phyloP scores from a whole-genome alignment of 371 early-diverging fungal species.

The Lichtheimia corymbifera region DNA sequence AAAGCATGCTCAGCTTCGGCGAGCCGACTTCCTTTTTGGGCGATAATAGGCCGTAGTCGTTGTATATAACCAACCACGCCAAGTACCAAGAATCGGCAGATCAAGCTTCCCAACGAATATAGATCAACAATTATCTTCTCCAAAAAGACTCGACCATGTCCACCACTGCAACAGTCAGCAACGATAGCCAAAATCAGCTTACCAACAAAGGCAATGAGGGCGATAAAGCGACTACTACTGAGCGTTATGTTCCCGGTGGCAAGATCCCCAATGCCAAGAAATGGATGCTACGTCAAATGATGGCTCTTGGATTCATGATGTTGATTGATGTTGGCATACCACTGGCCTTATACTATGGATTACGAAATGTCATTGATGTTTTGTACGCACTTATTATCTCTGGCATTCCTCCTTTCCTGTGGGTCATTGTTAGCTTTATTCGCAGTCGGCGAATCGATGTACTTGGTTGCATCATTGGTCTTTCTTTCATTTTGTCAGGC shows the following conservation, averaged over 20 bases:
- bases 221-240: not conserved
- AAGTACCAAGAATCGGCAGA: not conserved
- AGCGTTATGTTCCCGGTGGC: constrained; percentile 9
- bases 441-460: constrained; percentile 32
- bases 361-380: constrained; percentile 25
- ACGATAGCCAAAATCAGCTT: not conserved
- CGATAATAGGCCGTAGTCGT: not conserved
- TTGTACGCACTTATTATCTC: constrained; percentile 48
- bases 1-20: too few relatives aligned
- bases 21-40: not conserved
- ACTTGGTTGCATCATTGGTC: constrained; percentile 38
- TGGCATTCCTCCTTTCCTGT: constrained; percentile 47
- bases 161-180: too few relatives aligned
- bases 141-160: not conserved
- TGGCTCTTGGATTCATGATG: constrained; percentile 16
- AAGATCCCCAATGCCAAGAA: constrained; percentile 6
- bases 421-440: constrained; percentile 26
- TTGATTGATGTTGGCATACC: constrained; percentile 41
- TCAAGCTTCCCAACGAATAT: not conserved
- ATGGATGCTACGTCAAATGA: not conserved
- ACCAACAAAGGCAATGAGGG: not conserved
- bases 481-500: constrained; percentile 44
- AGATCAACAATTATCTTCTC: not conserved
- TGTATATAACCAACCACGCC: not conserved
- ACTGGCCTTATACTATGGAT: constrained; percentile 37